Evolutionary conservation across 2,329 filamentous ascomycete species (phyloP).

Genomic region (Ambrosiella beaveri): DNA sequence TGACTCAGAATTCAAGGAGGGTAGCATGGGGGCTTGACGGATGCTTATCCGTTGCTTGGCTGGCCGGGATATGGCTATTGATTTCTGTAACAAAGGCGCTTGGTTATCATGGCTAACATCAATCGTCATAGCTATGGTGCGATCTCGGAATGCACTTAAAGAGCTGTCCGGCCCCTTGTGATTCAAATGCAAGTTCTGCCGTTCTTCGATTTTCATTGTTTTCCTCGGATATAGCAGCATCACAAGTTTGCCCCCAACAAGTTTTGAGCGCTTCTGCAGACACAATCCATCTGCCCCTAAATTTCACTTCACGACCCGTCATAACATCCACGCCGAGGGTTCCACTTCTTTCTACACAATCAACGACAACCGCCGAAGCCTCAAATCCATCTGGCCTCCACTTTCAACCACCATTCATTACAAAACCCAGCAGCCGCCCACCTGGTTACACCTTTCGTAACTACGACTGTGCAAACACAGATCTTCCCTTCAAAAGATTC

Average conservation of each 20-base stretch:
- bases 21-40: neutral
- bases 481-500: slow-evolving; percentile 9
- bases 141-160: slow-evolving; percentile 11
- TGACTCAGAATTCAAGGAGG: slow-evolving; percentile 2
- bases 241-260: slow-evolving; percentile 8
- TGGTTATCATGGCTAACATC: slow-evolving; percentile 8
- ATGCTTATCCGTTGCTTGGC: neutral
- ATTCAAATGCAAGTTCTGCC: neutral
- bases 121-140: slow-evolving; percentile 11
- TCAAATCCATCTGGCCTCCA: neutral
- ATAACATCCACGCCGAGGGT: neutral
- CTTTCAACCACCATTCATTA: neutral
- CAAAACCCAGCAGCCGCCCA: neutral
- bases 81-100: neutral
- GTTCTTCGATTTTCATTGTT: slow-evolving; percentile 10
- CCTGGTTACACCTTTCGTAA: neutral
- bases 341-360: slow-evolving; percentile 5
- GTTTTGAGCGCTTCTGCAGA: slow-evolving; percentile 7
- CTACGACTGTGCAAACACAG: neutral
- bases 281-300: slow-evolving; percentile 1
- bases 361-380: neutral
- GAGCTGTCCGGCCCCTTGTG: slow-evolving; percentile 2
- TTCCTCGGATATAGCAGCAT: slow-evolving; percentile 11
- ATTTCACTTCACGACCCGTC: neutral
- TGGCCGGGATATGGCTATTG: neutral